Percentiles rank a stretch among this genome's conserved stretches.
These are phyloP conservation scores for Amaranthus palmeri DNA, from an alignment of 148 eudicot species.

Conservation along the genomic window DNA sequence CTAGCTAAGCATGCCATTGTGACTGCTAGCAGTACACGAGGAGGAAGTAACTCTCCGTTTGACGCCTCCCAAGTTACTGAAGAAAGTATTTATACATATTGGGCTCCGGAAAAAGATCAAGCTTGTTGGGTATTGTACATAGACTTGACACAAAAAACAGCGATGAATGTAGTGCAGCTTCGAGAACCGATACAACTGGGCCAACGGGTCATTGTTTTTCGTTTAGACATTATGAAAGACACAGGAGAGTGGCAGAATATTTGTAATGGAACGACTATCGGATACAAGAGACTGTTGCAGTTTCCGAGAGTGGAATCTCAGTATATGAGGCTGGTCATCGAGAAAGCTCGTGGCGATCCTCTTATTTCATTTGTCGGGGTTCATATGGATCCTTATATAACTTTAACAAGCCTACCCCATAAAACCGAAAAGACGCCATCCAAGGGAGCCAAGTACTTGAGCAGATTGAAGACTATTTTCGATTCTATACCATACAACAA, in stretches of 20 bases:
- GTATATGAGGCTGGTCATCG: constrained; percentile 51
- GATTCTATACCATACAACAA: constrained; percentile 2
- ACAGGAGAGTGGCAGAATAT: constrained; percentile 46
- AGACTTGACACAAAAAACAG: constrained; percentile 35
- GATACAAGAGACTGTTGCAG: constrained; percentile 52
- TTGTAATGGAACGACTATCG: constrained; percentile 59
- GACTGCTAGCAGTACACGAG: constrained; percentile 59
- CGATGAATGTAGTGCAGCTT: constrained; percentile 60
- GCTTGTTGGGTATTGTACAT: constrained; percentile 47
- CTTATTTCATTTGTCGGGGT: constrained; percentile 55
- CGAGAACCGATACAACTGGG: constrained; percentile 90
- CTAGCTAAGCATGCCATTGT: constrained; percentile 43
- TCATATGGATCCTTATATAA: constrained; percentile 52
- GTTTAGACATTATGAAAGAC: constrained; percentile 41
- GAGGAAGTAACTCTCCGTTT: constrained; percentile 35
- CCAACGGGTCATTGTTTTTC: constrained; percentile 55
- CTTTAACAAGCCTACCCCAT: constrained; percentile 7
- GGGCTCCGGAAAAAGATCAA: constrained; percentile 58
- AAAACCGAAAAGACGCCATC: constrained; percentile 5
- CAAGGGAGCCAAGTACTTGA: constrained; percentile 29
- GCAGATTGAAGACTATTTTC: constrained; percentile 22
- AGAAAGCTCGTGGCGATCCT: constrained; percentile 55
- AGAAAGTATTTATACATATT: constrained; percentile 55
- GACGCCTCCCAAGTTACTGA: constrained; percentile 36
- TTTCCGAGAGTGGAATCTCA: constrained; percentile 41